Evolutionary conservation across 176 grass and related monocot species (phyloP), one percentile per base, ranked within the genome.

Genomic region (Carex myosuroides): DNA sequence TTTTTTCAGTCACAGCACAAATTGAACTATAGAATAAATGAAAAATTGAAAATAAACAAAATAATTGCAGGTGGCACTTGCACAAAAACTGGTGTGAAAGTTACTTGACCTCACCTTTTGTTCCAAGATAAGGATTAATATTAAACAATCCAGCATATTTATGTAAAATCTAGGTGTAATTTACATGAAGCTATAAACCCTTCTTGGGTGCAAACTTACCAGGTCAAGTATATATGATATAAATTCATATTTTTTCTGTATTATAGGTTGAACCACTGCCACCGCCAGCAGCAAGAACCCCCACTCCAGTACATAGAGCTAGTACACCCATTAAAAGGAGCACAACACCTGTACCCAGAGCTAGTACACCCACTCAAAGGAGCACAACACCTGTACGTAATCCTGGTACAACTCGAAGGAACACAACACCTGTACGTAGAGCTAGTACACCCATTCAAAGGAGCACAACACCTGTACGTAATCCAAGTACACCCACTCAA

Each of bases 391-490:
- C 77, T 17, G 33, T 61, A 37, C 55, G 14, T 16, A 57, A 30
- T 39, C 2, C 37, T 63, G 7, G 12, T 21, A 79, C 75, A 39
- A 81, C 78, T 81, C 78, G 13, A 41, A 24, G 77, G 32, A 80
- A 30, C 29, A 32, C 52, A 33, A 80, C 77, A 41, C 77, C 77
- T 4, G 33, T 61, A 37, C 77, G 14, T 16, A 57, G 30, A 59
- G 11, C 37, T 46, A 41, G 21, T 13, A 79, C 53, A 20, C 56
- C 78, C 17, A 81, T 57, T 81, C 78, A 61, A 60, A 24, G 77
- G 32, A 80, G 54, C 77, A 57, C 52, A 33, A 80, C 77, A 21
- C 77, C 77, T 12, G 73, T 78, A 56, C 42, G 21, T 22, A 78
- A 12, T 63, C 11, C 32, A 1, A 81, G 53, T 60, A 64, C 14